phyloP scores from a whole-genome alignment of 1,284 basidiomycete genomes.

The Vanrija sp. region DNA sequence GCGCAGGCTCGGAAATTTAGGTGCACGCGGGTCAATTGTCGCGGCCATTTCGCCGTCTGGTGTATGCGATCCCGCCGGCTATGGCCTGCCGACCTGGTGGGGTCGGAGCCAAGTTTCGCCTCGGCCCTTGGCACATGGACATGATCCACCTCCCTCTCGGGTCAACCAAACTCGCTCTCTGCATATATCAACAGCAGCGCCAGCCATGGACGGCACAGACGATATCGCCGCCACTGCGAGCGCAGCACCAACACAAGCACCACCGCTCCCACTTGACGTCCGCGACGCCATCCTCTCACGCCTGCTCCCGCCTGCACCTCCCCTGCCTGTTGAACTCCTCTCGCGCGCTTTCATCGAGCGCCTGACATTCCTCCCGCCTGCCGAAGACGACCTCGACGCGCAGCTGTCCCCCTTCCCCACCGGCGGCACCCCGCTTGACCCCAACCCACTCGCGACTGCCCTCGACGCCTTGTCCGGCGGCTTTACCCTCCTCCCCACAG shows the following conservation, averaged over 20 bases:
- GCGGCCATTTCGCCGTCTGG: too few species aligned
- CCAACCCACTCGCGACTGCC: slow-evolving; percentile 9
- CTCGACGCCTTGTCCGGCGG: slow-evolving; percentile 1
- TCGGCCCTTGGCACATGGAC: too few species aligned
- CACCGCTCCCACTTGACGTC: slow-evolving; percentile 24
- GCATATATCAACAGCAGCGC: too few species aligned
- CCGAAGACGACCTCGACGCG: slow-evolving; percentile 30
- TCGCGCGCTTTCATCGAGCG: slow-evolving; percentile 36
- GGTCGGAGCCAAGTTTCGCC: too few species aligned
- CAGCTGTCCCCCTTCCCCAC: slow-evolving; percentile 36
- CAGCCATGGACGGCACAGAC: not conserved
- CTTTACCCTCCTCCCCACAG: slow-evolving; percentile 1
- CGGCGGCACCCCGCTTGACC: not conserved
- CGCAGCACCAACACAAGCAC: not conserved
- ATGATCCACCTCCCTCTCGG: too few species aligned
- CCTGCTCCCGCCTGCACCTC: slow-evolving; percentile 39
- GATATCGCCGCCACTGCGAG: not conserved
- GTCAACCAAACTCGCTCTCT: too few species aligned
- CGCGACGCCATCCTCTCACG: slow-evolving; percentile 36
- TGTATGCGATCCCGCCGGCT: too few species aligned
- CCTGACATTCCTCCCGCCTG: slow-evolving; percentile 41
- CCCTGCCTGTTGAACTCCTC: slow-evolving; percentile 33
- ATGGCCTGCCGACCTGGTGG: too few species aligned
- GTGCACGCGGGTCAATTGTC: too few species aligned
- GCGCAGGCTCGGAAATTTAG: too few species aligned